Evolutionary conservation across 2,329 filamentous ascomycete genomes (phyloP), one percentile per base, ranked within the genome.

Genomic region (Plenodomus biglobosus): DNA sequence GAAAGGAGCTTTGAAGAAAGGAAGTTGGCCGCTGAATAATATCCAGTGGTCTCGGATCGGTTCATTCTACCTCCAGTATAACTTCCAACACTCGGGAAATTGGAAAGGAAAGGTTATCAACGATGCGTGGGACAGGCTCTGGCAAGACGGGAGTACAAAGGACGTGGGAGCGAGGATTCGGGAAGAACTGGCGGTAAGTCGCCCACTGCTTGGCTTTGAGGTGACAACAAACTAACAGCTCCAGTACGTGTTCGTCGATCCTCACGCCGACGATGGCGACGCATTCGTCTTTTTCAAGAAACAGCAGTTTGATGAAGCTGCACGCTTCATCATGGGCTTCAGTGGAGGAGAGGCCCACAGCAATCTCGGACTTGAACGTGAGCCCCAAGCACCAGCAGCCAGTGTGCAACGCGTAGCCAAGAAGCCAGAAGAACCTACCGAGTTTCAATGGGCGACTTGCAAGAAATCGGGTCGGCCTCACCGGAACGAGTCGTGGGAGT

Each of bases 231-330:
- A 20, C 55, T 66, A 34, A 65, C 39, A 35, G 2, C 8, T 6
- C 1, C 36, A 63, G 66, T 52, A 64, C 20, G 50, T 61, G 6
- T 48, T 54, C 13, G 56, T 69, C 13, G 46, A 61, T 34, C 46
- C 63, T 7, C 52, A 69, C 40, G 47, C 56, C 2, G 19, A 50
- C 4, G 43, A 42, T 1, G 58, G 58, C 16, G 59, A 63, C n/a
- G 55, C 54, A 0, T 68, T 66, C 39, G 57, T 42, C 1, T 63
- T 69, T 38, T 48, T 70, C 49, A 66, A 61, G 48, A 61, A 58
- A 22, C 50, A 58, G n/a, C 32, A 36, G 3, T 8, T 19, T 1
- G 58, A 42, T 16, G 32, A 48, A 15, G 53, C 56, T 18, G 40
- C 54, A 1, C 49, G 52, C 1, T 64, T 60, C 32, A 40, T 62